These are phyloP conservation scores for Lathyrus aphaca DNA, from an alignment of 306 rosid species.

Conservation along the genomic window DNA sequence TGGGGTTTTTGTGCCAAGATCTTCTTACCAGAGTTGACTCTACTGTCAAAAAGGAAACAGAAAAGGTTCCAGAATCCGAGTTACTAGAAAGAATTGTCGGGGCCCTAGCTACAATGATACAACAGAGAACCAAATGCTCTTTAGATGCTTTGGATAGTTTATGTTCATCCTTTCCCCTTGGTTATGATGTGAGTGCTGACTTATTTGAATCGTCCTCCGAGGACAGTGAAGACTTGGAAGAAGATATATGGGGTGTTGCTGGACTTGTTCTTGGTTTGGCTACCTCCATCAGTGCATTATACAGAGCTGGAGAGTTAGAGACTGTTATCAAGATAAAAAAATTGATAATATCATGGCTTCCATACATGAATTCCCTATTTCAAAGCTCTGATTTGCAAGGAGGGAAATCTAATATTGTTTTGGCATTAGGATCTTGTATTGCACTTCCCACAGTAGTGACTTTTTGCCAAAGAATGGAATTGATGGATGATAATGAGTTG, in stretches of 20 bases:
- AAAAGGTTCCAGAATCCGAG: conserved; percentile 60
- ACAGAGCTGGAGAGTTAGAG: conserved; percentile 71
- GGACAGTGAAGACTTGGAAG: conserved; percentile 60
- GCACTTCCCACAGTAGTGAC: conserved; percentile 75
- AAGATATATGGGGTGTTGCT: conserved; percentile 95
- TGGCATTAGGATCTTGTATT: conserved; percentile 88
- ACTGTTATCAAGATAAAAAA: conserved; percentile 74
- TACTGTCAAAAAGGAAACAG: conserved; percentile 49
- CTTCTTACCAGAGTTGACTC: conserved; percentile 73
- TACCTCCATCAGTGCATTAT: conserved; percentile 65
- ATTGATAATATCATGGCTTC: conserved; percentile 78
- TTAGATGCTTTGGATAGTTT: conserved; percentile 65
- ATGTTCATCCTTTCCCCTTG: conserved; percentile 55
- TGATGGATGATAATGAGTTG: conserved; percentile 68
- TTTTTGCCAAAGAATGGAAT: conserved; percentile 82
- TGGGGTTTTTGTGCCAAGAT: conserved; percentile 89
- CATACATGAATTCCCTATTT: conserved; percentile 50
- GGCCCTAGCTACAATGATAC: conserved; percentile 57
- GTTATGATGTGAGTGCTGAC: conserved; percentile 44
- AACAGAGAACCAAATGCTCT: conserved; percentile 60
- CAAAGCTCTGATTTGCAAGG: conserved; percentile 44
- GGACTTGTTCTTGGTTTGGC: conserved; percentile 95
- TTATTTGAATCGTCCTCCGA: conserved; percentile 46
- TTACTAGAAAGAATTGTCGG: conserved; percentile 64
- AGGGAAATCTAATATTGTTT: conserved; percentile 50